phyloP scores from a whole-genome alignment of 139 green algal genomes.

The Penium margaritaceum region DNA sequence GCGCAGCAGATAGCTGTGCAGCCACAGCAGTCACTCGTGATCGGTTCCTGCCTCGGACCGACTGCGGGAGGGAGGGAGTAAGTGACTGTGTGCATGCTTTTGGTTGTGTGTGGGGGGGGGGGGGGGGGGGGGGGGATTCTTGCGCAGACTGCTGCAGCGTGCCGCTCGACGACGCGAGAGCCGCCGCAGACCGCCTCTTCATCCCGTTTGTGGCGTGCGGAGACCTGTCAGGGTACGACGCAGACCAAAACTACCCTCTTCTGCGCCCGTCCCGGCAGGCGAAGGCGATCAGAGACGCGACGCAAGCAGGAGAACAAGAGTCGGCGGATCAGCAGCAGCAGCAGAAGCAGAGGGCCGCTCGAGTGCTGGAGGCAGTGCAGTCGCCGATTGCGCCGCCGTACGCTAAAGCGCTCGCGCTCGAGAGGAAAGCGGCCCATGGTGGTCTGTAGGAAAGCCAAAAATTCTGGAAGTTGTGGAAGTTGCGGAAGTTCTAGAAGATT shows the following conservation, averaged over 20 bases:
- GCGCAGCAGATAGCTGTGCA: too few relatives aligned
- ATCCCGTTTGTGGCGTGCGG: slow-evolving; percentile 91
- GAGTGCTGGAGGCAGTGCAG: slow-evolving; percentile 72
- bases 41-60: too few relatives aligned
- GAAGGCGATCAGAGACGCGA: too few relatives aligned
- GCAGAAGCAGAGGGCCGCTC: slow-evolving; percentile 15
- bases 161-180: slow-evolving; percentile 26
- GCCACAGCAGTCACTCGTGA: too few relatives aligned
- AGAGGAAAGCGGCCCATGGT: too few relatives aligned
- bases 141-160: slow-evolving; percentile 17
- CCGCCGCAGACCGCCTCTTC: slow-evolving; percentile 43
- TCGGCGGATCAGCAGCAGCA: background rate
- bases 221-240: slow-evolving; percentile 80
- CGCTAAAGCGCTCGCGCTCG: slow-evolving; percentile 57
- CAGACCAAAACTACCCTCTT: slow-evolving; percentile 79
- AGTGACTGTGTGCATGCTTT: too few relatives aligned
- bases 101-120: too few relatives aligned
- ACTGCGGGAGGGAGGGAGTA: too few relatives aligned
- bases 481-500: too few relatives aligned
- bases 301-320: slow-evolving; percentile 7
- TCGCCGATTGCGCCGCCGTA: slow-evolving; percentile 81
- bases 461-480: too few relatives aligned
- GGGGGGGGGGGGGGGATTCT: too few relatives aligned
- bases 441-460: too few relatives aligned
- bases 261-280: background rate